Evolutionary conservation across 345 rosid genomes (phyloP), one percentile per base, ranked within the genome.

Genomic region (Syzygium aromaticum): DNA sequence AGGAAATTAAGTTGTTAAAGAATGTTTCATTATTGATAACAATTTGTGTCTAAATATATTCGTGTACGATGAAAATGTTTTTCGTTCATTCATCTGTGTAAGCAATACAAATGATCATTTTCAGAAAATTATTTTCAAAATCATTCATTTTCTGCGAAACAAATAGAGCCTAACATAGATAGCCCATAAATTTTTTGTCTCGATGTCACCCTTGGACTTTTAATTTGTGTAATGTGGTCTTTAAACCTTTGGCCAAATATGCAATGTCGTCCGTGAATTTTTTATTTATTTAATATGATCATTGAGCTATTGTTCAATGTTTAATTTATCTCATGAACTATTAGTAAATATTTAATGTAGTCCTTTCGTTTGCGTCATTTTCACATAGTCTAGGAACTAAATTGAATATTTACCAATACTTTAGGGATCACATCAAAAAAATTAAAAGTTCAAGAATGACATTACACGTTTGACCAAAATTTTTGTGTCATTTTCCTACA

Each of bases 31-130:
- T n/a, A 63, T 63, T 8, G 4, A 63, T n/a, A 61, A 27, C 12
- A 61, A 61, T 61, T 61, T 13, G 27, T 61, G 30, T 27, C 3
- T 27, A 1, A 61, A 61, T 61, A 61, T 61, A 61, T 27, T 2
- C 2, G 0, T 61, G 17, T 4, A 61, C 8, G 1, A 61, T 27
- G 7, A 27, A 61, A 25, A 27, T 61, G 5, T n/a, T 27, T 61
- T 27, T 0, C 5, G 0, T 63, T 1, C 2, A 0, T 63, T 63
- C 22, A 28, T 63, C n/a, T 28, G 14, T 2, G 1, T 3, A 28
- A 28, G 33, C 33, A 17, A 63, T 17, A 28, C 2, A 2, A 28
- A 19, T 3, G 8, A 7, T 63, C 21, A 57, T 23, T 56, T 56
- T 56, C 25, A 56, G 25, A 21, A 63, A 28, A 30, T 64, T 15